phyloP scores from a whole-genome alignment of 2,329 filamentous ascomycete genomes.

The Mollisia scopiformis region DNA sequence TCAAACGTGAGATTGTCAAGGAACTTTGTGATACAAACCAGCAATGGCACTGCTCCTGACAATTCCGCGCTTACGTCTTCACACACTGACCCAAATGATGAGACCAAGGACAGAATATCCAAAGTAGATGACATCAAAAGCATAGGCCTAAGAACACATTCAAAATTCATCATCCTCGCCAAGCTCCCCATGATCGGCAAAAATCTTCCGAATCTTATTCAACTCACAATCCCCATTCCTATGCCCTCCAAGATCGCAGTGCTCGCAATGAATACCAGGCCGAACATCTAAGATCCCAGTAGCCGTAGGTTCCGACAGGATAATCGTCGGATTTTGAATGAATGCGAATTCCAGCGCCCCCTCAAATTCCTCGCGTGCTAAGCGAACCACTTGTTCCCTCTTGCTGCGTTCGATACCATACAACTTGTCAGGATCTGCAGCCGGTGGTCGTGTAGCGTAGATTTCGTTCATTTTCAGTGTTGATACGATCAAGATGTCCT shows the following conservation, averaged over 20 bases:
- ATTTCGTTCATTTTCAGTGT: neutral
- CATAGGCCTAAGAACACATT: too few relatives aligned
- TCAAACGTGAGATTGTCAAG: too few relatives aligned
- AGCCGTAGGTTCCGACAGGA: neutral
- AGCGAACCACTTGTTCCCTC: neutral
- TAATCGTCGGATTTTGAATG: neutral
- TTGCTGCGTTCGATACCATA: neutral
- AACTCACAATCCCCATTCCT: neutral
- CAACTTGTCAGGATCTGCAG: neutral
- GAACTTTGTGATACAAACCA: too few relatives aligned
- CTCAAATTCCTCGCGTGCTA: slow-evolving; percentile 3
- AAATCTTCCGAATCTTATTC: neutral
- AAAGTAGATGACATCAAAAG: too few relatives aligned
- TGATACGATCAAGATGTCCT: neutral
- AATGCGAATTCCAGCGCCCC: neutral
- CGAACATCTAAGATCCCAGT: neutral
- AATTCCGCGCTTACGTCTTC: too few relatives aligned
- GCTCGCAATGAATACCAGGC: neutral
- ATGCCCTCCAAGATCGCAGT: neutral
- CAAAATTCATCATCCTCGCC: neutral
- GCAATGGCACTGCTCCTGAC: too few relatives aligned
- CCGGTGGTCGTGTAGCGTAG: neutral
- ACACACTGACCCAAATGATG: too few relatives aligned
- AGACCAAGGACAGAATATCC: too few relatives aligned
- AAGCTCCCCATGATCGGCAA: neutral